These are phyloP conservation scores for Aureoboletus auriporus DNA, from an alignment of 768 basidiomycete species.

Conservation along the genomic window DNA sequence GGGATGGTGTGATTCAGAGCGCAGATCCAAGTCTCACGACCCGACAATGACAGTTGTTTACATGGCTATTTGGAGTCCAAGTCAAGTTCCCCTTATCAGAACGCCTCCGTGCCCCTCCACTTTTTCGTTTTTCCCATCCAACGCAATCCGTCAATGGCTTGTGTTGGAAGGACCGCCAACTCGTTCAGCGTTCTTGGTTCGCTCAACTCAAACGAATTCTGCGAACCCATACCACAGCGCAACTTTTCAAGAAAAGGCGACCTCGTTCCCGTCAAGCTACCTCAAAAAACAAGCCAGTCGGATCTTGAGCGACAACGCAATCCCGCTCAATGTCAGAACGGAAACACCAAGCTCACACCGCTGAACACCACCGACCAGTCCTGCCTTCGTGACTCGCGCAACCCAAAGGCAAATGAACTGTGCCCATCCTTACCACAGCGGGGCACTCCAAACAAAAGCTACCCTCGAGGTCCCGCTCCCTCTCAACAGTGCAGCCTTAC, in stretches of 20 bases:
- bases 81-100: neutral
- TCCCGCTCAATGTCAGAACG: too few relatives aligned
- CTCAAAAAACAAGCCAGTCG: neutral
- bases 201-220: neutral
- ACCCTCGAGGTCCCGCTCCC: too few relatives aligned
- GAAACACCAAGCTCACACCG: too few relatives aligned
- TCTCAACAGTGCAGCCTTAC: too few relatives aligned
- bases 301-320: neutral
- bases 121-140: slow-evolving; percentile 1
- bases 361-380: too few relatives aligned
- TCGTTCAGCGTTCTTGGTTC: slow-evolving; percentile 1
- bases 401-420: too few relatives aligned
- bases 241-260: neutral
- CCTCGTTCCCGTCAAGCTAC: neutral
- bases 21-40: too few relatives aligned
- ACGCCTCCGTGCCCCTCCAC: neutral
- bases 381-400: too few relatives aligned
- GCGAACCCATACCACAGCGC: neutral
- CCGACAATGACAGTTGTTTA: slow-evolving; percentile 25
- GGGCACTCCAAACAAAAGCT: too few relatives aligned
- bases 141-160: slow-evolving; percentile 2
- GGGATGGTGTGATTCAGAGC: too few relatives aligned
- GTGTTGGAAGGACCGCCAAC: slow-evolving; percentile 3
- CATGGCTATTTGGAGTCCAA: slow-evolving; percentile 2
- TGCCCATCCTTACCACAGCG: too few relatives aligned